Evolutionary conservation across 106 monocot genomes (phyloP).

Genomic region (Iris macrosiphon): DNA sequence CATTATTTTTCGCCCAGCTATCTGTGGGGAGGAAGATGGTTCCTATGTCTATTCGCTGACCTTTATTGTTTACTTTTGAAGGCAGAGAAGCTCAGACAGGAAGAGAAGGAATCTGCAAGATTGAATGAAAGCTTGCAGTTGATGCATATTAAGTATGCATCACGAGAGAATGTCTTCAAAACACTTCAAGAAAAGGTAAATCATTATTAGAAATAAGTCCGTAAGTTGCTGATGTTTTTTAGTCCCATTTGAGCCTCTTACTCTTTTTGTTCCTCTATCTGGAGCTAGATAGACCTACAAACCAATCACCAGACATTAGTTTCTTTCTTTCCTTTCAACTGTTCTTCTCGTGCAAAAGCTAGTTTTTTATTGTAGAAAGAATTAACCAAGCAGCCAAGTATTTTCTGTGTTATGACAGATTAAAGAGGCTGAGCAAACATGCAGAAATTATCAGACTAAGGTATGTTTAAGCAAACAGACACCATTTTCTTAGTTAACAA

Average conservation of each 20-base stretch:
- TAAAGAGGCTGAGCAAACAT: conserved; percentile 46
- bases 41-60: background rate
- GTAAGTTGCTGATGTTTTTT: no score
- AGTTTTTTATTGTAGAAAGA: no score
- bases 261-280: no score
- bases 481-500: no score
- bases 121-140: conserved; percentile 66
- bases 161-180: conserved; percentile 71
- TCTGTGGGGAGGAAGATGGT: background rate
- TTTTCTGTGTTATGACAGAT: conserved; percentile 25
- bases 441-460: conserved; percentile 54
- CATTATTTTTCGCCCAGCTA: no score
- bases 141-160: conserved; percentile 71
- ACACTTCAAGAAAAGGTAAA: conserved; percentile 72
- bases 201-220: conserved; percentile 13
- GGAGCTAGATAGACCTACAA: no score
- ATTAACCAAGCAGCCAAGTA: no score
- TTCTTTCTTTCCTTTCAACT: no score
- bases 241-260: no score
- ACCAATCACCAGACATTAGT: conserved; percentile 38
- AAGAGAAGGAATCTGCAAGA: conserved; percentile 66
- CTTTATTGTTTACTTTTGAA: conserved; percentile 10
- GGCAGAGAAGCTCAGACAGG: conserved; percentile 55
- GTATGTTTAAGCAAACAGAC: conserved; percentile 24
- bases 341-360: no score